Evolutionary conservation across 306 rosid species (phyloP).

Genomic region (Parietaria judaica): DNA sequence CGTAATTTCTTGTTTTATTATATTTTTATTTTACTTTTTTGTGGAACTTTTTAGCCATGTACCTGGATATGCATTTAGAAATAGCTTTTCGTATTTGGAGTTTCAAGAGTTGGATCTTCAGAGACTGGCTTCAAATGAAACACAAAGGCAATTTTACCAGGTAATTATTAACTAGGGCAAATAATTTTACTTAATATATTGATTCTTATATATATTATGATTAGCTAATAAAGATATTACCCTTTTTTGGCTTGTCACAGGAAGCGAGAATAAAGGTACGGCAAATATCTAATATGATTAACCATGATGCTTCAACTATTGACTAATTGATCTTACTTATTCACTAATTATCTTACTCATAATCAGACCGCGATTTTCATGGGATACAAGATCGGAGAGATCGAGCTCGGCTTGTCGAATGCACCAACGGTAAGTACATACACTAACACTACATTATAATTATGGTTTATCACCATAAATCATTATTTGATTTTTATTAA

Average conservation of each 20-base stretch:
- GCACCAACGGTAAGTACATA: conserved; percentile 52
- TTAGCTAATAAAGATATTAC: not conserved
- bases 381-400: conserved; percentile 81
- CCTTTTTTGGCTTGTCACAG: conserved; percentile 27
- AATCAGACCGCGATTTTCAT: conserved; percentile 71
- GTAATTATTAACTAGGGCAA: conserved; percentile 23
- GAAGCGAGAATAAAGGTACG: conserved; percentile 82
- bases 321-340: not conserved
- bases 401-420: conserved; percentile 70
- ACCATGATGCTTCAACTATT: not conserved
- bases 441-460: no score
- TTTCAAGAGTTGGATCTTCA: conserved; percentile 53
- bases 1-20: not conserved
- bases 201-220: not conserved
- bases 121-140: conserved; percentile 33
- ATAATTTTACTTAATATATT: not conserved
- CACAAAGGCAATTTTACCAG: conserved; percentile 53
- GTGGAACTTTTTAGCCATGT: conserved; percentile 31
- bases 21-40: not conserved
- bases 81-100: conserved; percentile 36
- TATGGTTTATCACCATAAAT: conserved; percentile 5
- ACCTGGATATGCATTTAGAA: conserved; percentile 68
- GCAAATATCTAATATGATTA: not conserved
- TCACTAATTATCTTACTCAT: not conserved
- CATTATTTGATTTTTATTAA: not conserved